Percentiles rank a stretch among this genome's conserved stretches.
Conservation (phyloP, 202 grass and related monocot genomes). For the Panicum virgatum region DNA sequence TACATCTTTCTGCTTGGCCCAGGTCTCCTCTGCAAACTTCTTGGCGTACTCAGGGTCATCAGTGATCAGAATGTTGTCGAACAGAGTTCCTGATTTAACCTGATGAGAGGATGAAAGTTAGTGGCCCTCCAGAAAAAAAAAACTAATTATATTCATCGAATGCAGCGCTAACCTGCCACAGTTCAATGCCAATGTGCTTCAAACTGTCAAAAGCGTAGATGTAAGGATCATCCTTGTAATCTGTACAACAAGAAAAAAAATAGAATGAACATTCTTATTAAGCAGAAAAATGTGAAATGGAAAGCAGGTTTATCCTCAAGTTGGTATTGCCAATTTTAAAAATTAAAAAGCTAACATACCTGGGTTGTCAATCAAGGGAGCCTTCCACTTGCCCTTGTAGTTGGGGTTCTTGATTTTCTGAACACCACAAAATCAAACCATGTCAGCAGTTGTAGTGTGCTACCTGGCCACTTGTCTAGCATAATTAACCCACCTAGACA, state of each 20-base stretch:
- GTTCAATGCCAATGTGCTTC: slow-evolving; percentile 79
- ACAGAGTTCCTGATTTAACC: slow-evolving; percentile 85
- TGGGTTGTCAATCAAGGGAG: slow-evolving; percentile 89
- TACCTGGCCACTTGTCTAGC: neutral
- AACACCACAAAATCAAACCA: slow-evolving; percentile 18
- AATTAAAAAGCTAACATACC: slow-evolving; percentile 37
- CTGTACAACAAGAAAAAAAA: slow-evolving; percentile 41
- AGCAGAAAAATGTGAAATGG: neutral
- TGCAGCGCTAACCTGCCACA: slow-evolving; percentile 65
- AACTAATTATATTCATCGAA: neutral
- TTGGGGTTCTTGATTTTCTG: slow-evolving; percentile 97
- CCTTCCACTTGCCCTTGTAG: slow-evolving; percentile 96
- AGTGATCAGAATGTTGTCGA: slow-evolving; percentile 76
- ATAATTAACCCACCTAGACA: neutral
- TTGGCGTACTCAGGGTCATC: slow-evolving; percentile 78
- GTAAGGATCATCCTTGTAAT: slow-evolving; percentile 75
- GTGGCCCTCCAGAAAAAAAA: neutral
- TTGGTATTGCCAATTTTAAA: neutral
- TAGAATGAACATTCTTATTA: neutral
- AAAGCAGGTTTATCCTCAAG: neutral
- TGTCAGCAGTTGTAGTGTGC: neutral
- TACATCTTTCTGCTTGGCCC: slow-evolving; percentile 81
- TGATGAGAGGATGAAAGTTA: slow-evolving; percentile 10
- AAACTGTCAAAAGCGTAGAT: slow-evolving; percentile 68
- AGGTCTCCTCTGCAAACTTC: slow-evolving; percentile 71